Percentiles rank a stretch among this genome's conserved stretches.
These are phyloP conservation scores for Debaryomyces singareniensis DNA, from an alignment of 1,139 yeast species.

Conservation along the genomic window DNA sequence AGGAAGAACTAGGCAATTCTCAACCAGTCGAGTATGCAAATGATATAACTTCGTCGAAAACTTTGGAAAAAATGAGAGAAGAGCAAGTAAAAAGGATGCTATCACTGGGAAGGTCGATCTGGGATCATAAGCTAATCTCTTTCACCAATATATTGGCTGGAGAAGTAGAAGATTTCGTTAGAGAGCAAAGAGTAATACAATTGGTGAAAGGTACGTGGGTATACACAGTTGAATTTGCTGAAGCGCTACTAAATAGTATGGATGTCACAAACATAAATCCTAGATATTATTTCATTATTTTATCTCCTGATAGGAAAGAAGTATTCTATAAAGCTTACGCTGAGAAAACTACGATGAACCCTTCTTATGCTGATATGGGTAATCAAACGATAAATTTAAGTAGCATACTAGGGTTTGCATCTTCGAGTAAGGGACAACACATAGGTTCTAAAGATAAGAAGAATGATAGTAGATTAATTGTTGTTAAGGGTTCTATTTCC, in stretches of 20 bases:
- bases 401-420: slow-evolving; percentile 36
- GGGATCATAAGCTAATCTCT: slow-evolving; percentile 34
- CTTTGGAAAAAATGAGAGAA: slow-evolving; percentile 49
- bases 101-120: slow-evolving; percentile 18
- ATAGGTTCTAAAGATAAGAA: slow-evolving; percentile 34
- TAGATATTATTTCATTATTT: slow-evolving; percentile 49
- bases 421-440: slow-evolving; percentile 37
- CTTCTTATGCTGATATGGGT: slow-evolving; percentile 53
- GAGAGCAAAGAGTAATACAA: slow-evolving; percentile 69
- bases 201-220: slow-evolving; percentile 82
- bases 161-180: slow-evolving; percentile 71
- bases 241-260: slow-evolving; percentile 23
- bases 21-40: slow-evolving; percentile 39
- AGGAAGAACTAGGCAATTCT: slow-evolving; percentile 17
- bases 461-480: slow-evolving; percentile 35
- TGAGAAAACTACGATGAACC: slow-evolving; percentile 40
- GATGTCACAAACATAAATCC: slow-evolving; percentile 16
- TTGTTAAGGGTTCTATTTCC: slow-evolving; percentile 47
- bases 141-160: slow-evolving; percentile 47
- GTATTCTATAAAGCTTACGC: slow-evolving; percentile 57
- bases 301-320: slow-evolving; percentile 67
- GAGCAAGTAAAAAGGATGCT: slow-evolving; percentile 47
- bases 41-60: slow-evolving; percentile 34
- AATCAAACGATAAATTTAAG: slow-evolving; percentile 22
- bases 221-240: slow-evolving; percentile 58